Conservation (phyloP, 768 basidiomycete species). For the Rhizopogon rudus region DNA sequence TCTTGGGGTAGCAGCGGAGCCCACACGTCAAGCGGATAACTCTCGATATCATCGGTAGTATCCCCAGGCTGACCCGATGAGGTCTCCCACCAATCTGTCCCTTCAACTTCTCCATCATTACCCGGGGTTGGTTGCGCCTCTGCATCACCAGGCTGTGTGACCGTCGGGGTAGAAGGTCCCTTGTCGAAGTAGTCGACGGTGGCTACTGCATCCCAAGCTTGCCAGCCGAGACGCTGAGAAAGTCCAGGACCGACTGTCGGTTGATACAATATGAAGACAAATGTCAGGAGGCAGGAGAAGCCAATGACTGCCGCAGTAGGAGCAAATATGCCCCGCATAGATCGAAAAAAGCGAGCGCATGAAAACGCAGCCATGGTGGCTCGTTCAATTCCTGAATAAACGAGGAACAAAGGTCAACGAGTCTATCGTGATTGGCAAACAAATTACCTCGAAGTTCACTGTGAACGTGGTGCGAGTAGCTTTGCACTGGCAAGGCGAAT, state of each 20-base stretch:
- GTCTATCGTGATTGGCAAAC: neutral
- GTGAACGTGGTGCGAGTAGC: neutral
- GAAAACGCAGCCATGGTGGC: slow-evolving; percentile 33
- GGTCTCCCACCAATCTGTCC: slow-evolving; percentile 70
- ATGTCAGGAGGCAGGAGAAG: slow-evolving; percentile 70
- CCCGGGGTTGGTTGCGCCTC: slow-evolving; percentile 11
- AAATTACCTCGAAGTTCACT: neutral
- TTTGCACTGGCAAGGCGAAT: neutral
- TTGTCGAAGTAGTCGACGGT: slow-evolving; percentile 13
- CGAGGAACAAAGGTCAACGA: slow-evolving; percentile 6
- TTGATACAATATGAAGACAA: slow-evolving; percentile 78
- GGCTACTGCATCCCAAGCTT: slow-evolving; percentile 72
- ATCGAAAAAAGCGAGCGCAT: slow-evolving; percentile 43
- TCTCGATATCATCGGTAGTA: slow-evolving; percentile 50
- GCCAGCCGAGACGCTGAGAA: slow-evolving; percentile 79
- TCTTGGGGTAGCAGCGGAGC: slow-evolving; percentile 68
- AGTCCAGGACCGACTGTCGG: slow-evolving; percentile 68
- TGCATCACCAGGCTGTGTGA: neutral
- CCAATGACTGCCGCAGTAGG: slow-evolving; percentile 57
- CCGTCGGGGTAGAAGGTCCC: neutral
- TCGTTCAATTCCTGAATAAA: slow-evolving; percentile 1
- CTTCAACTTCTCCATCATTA: slow-evolving; percentile 12
- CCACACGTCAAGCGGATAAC: slow-evolving; percentile 79
- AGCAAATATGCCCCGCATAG: slow-evolving; percentile 47
- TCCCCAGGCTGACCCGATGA: slow-evolving; percentile 26